Base-by-base conservation (phyloP, 2,329 filamentous ascomycete species). In the Penicillium expansum region DNA sequence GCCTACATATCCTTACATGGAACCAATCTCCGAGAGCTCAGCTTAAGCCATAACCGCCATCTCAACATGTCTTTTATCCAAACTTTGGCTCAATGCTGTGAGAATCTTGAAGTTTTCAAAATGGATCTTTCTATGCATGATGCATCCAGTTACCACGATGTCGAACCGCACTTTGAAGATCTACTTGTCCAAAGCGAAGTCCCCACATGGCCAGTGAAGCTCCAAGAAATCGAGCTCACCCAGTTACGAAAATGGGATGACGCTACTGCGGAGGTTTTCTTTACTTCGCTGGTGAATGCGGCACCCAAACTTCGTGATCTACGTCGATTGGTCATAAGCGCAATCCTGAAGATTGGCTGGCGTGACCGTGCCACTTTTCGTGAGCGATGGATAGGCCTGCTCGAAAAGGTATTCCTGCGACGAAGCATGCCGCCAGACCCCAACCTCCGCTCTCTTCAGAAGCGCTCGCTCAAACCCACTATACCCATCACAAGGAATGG, bases 71-170 rank as follows among this genome's bases (percentile, higher is more conserved):
- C 82, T 0, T 97, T 96, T 66, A 79, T 94, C 7, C 82, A 85
- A 0, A 73, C 81, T 27, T 75, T 97, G 44, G 85, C 83, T 18
- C 71, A 76, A 4, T 81, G 83, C 1, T 96, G 92, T 67, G 90
- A 91, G 0, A 79, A 81, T 4, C 79, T 97, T 6, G 80, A 87
- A 66, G 81, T 83, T 24, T 78, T 97, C 38, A 83, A 82, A 48
- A 87, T 96, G 81, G 90, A 96, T 64, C 77, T 95, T 50, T 87
- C 85, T 14, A 94, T 92, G 67, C 92, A 86, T 73, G 88, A 87
- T 61, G 83, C 86, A 39, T 85, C 90, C 57, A 69, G 64, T 27
- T 85, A 86, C 62, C 84, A 85, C 48, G 89, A 94, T 66, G 85
- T 87, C 1, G 86, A 91, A 56, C 91, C 92, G 0, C 80, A 86